These are phyloP conservation scores for Geum urbanum DNA, from an alignment of 306 rosid species.

Conservation along the genomic window DNA sequence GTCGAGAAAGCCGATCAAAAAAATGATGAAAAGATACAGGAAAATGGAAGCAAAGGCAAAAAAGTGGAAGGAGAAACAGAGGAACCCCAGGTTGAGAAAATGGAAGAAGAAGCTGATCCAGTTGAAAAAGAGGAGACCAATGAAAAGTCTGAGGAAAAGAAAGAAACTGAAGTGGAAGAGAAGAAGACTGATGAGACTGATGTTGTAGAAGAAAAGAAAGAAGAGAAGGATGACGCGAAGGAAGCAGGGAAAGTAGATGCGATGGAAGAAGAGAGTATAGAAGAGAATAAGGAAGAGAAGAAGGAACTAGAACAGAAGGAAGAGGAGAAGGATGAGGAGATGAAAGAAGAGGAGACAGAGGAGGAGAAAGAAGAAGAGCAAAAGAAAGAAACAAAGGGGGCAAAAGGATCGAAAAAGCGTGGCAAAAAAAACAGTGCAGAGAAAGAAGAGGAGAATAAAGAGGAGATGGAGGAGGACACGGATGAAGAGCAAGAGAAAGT, in stretches of 20 bases:
- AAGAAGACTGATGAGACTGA: background rate
- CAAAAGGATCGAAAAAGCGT: constrained; percentile 47
- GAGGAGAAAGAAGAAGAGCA: constrained; percentile 32
- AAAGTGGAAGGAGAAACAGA: constrained; percentile 28
- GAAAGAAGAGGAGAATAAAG: too few species aligned
- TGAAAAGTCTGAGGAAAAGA: background rate
- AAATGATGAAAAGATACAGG: constrained; percentile 16
- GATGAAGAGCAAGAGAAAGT: constrained; percentile 36
- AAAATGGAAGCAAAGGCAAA: constrained; percentile 1
- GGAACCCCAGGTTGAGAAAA: constrained; percentile 36
- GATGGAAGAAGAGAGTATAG: background rate
- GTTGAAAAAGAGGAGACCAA: constrained; percentile 1
- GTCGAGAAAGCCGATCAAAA: constrained; percentile 14
- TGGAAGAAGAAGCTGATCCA: constrained; percentile 3
- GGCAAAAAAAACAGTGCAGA: constrained; percentile 36
- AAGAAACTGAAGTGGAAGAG: background rate
- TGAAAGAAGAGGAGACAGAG: constrained; percentile 23
- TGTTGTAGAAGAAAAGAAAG: background rate
- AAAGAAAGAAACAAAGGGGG: constrained; percentile 37
- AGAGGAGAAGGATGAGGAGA: constrained; percentile 28
- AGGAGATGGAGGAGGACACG: constrained; percentile 22
- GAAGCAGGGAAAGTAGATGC: background rate
- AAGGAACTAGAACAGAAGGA: background rate
- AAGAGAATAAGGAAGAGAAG: background rate
- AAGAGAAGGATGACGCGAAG: constrained; percentile 2